A percentile compares a stretch with the other conserved stretches of the same genome.
phyloP scores from a whole-genome alignment of 1,139 yeast genomes.

The Yamadazyma diospyri region DNA sequence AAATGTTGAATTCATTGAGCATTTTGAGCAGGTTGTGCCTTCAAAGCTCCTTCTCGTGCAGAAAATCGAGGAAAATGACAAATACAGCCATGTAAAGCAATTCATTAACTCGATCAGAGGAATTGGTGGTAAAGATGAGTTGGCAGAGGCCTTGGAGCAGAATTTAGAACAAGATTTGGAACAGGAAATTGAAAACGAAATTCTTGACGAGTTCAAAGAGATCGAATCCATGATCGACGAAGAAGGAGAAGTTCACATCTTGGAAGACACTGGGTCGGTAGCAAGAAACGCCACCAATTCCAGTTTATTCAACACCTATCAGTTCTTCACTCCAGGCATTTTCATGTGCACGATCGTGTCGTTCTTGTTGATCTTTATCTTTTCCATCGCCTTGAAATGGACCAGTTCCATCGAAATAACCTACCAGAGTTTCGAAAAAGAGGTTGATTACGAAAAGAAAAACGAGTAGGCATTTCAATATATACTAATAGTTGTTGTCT shows the following conservation, averaged over 20 bases:
- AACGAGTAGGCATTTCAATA: constrained; percentile 35
- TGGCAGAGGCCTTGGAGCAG: background rate
- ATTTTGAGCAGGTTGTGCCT: constrained; percentile 16
- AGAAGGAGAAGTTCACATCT: constrained; percentile 21
- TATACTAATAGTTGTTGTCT: background rate
- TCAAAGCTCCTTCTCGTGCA: constrained; percentile 13
- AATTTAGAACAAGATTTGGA: constrained; percentile 8
- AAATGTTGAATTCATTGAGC: constrained; percentile 17
- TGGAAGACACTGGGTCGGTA: constrained; percentile 14
- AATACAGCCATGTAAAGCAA: background rate
- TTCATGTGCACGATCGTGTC: constrained; percentile 65
- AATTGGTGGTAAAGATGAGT: too few relatives aligned
- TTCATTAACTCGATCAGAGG: constrained; percentile 6
- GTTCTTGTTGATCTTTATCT: constrained; percentile 47
- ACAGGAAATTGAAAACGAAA: constrained; percentile 15
- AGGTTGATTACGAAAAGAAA: constrained; percentile 61
- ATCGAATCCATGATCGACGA: constrained; percentile 32
- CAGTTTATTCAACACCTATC: constrained; percentile 38
- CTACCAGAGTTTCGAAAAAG: constrained; percentile 70
- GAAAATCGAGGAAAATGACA: constrained; percentile 11
- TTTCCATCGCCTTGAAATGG: constrained; percentile 59
- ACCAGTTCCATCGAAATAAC: constrained; percentile 59
- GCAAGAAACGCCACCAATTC: constrained; percentile 5
- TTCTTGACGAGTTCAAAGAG: constrained; percentile 30
- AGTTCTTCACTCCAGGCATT: constrained; percentile 53